Conservation (phyloP, 192 early-diverging fungal species). For the Gaertneriomyces semiglobifer region DNA sequence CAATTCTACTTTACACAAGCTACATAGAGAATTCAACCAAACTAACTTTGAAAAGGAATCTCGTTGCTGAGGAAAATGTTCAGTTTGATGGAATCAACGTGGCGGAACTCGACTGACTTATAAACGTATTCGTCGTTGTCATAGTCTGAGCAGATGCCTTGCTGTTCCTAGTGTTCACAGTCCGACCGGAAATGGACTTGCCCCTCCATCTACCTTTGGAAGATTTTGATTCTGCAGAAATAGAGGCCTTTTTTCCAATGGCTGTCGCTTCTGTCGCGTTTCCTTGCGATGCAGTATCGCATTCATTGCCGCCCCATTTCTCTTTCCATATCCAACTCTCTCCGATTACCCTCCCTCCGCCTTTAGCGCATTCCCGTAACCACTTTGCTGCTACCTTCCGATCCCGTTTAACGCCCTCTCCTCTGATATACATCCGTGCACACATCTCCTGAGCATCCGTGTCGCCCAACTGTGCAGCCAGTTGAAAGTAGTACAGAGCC, state of each 20-base stretch:
- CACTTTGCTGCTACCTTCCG: constrained; percentile 34
- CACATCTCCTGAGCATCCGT: constrained; percentile 28
- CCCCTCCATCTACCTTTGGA: no score
- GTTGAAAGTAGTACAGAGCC: constrained; percentile 32
- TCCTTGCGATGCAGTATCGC: background rate
- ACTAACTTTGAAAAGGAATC: no score
- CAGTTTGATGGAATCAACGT: no score
- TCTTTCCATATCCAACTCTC: constrained; percentile 38
- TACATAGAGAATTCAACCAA: no score
- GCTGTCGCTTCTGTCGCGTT: background rate
- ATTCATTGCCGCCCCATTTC: constrained; percentile 32
- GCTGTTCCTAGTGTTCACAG: no score
- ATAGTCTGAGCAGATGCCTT: no score
- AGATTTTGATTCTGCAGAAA: no score
- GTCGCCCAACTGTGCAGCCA: constrained; percentile 33
- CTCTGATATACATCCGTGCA: constrained; percentile 16
- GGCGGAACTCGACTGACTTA: no score
- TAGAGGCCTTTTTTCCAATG: background rate
- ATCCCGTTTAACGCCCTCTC: constrained; percentile 10
- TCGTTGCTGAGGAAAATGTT: no score
- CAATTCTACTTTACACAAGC: no score
- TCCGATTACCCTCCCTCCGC: constrained; percentile 21
- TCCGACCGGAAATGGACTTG: no score
- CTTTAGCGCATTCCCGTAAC: constrained; percentile 26
- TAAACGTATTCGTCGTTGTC: no score